phyloP scores from a whole-genome alignment of 2,329 filamentous ascomycete genomes.

The Hymenotorrendiella dingleyae region DNA sequence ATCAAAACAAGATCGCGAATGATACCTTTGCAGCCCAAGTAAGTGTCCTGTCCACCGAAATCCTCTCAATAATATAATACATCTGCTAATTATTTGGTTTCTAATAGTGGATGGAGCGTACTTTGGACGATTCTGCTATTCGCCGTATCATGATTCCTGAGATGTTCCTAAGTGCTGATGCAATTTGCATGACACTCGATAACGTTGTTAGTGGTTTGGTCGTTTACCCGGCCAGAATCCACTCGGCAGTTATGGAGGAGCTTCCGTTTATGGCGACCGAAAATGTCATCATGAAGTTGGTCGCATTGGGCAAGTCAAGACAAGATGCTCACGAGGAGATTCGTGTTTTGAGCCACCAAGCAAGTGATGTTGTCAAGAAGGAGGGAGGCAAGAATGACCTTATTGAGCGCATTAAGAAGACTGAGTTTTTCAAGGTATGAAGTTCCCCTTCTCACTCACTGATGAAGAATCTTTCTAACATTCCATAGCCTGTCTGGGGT shows the following conservation, averaged over 20 bases:
- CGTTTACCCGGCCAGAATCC: conserved; percentile 73
- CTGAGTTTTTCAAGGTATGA: conserved; percentile 56
- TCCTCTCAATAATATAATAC: conserved; percentile 3
- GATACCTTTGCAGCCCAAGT: conserved; percentile 62
- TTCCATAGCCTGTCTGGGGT: conserved; percentile 52
- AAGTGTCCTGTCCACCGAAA: conserved; percentile 58
- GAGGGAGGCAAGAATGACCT: conserved; percentile 75
- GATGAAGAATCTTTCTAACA: not conserved
- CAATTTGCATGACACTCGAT: conserved; percentile 60
- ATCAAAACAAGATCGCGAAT: conserved; percentile 31
- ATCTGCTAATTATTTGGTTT: not conserved
- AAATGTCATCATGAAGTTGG: conserved; percentile 72
- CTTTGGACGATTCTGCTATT: conserved; percentile 70
- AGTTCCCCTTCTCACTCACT: not conserved
- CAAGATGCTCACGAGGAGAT: conserved; percentile 87
- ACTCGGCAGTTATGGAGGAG: conserved; percentile 62
- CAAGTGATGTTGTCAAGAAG: conserved; percentile 64
- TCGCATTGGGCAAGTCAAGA: conserved; percentile 62
- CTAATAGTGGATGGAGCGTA: conserved; percentile 35
- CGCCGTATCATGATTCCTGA: conserved; percentile 58
- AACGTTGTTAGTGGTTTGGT: conserved; percentile 56
- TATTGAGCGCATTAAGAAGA: conserved; percentile 67
- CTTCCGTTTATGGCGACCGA: conserved; percentile 81
- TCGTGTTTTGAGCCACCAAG: conserved; percentile 73
- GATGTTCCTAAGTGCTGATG: conserved; percentile 62